Evolutionary conservation across 257 asterid species (phyloP).

Genomic region (Prunella vulgaris): DNA sequence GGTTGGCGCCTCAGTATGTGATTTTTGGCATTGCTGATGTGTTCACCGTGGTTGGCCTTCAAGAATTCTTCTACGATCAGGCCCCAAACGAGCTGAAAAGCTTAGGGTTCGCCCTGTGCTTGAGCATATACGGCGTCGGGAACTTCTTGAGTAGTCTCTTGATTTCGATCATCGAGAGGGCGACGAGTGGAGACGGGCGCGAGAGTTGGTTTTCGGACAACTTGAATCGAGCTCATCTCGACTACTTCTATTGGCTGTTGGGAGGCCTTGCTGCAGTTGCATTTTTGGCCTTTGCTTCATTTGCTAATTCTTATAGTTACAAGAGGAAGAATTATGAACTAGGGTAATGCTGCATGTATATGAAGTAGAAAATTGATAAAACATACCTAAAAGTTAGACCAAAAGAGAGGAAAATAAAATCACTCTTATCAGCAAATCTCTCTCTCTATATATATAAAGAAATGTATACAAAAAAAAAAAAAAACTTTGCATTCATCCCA

Average conservation of each 20-base stretch:
- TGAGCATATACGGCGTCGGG: constrained; percentile 42
- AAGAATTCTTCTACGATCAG: constrained; percentile 53
- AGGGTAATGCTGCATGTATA: too few relatives aligned
- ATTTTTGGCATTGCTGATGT: constrained; percentile 34
- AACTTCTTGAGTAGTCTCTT: constrained; percentile 46
- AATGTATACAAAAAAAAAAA: too few relatives aligned
- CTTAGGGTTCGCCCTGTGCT: constrained; percentile 35
- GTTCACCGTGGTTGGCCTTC: constrained; percentile 42
- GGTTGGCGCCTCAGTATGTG: constrained; percentile 59
- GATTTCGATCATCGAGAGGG: constrained; percentile 31
- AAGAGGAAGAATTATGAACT: background rate
- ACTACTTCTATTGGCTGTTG: constrained; percentile 56
- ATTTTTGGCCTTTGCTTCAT: constrained; percentile 24
- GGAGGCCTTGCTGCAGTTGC: constrained; percentile 29
- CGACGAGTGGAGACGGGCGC: constrained; percentile 25
- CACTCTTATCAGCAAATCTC: too few relatives aligned
- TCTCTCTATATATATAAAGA: too few relatives aligned
- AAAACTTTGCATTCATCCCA: too few relatives aligned
- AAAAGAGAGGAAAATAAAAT: too few relatives aligned
- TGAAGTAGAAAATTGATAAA: too few relatives aligned
- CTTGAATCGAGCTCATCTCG: constrained; percentile 45
- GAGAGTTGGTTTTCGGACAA: constrained; percentile 48
- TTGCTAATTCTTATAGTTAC: constrained; percentile 32
- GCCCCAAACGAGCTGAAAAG: constrained; percentile 42
- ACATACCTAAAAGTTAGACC: too few relatives aligned